Conservation (phyloP, 129 eudicot species). For the carrot (Daucus carota) region DH1_v3.0 NC_030388.2:12988001-12988500, state of each 20-base stretch:
- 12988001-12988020: no score
- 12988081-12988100: neutral
- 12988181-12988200: neutral
- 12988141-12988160: conserved; percentile 3
- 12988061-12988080: no score
- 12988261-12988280: conserved; percentile 30
- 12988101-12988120: neutral
- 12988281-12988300: conserved; percentile 70
- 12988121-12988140: neutral
- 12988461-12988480: no score
- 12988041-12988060: no score
- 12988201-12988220: neutral
- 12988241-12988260: conserved; percentile 18
- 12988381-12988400: no score
- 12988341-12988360: conserved; percentile 74
- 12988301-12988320: conserved; percentile 80
- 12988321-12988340: conserved; percentile 71
- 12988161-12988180: neutral
- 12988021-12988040: no score
- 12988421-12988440: no score
- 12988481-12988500: no score
- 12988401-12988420: no score
- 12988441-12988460: no score
- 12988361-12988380: conserved; percentile 92
- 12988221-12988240: neutral